Percentiles rank a stretch among this genome's conserved stretches.
phyloP scores from a whole-genome alignment of 1,284 basidiomycete genomes.

The Ceratobasidium sp. region DNA sequence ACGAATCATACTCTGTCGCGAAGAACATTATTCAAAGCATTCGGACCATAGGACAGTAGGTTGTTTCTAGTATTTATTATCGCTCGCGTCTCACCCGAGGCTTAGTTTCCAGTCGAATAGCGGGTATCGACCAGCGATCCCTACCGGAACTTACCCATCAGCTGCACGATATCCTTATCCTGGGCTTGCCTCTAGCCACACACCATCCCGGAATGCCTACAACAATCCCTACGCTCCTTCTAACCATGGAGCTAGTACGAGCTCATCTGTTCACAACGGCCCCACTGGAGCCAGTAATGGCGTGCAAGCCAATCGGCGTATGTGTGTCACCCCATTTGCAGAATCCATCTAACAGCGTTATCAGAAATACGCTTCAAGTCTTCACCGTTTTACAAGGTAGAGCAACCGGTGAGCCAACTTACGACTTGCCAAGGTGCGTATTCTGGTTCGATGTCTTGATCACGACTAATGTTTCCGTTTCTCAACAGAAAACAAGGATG shows the following conservation, averaged over 20 bases:
- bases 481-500: constrained; percentile 75
- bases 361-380: constrained; percentile 79
- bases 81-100: neutral
- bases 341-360: constrained; percentile 16
- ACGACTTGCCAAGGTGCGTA: constrained; percentile 78
- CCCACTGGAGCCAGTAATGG: constrained; percentile 11
- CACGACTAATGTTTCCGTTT: neutral
- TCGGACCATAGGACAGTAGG: constrained; percentile 36
- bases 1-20: constrained; percentile 23
- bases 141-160: constrained; percentile 39
- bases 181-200: constrained; percentile 25
- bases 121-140: constrained; percentile 26
- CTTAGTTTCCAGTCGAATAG: constrained; percentile 26
- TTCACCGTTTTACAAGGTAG: constrained; percentile 80
- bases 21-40: constrained; percentile 30
- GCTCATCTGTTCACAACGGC: constrained; percentile 13
- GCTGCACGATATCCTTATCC: constrained; percentile 33
- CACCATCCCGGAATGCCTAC: constrained; percentile 18
- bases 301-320: constrained; percentile 23
- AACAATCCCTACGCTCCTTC: constrained; percentile 36
- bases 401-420: constrained; percentile 72
- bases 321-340: neutral
- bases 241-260: constrained; percentile 31
- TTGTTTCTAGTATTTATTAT: neutral
- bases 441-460: neutral